Evolutionary conservation across 495 filamentous ascomycete species (phyloP).

Genomic region (Penicillium cinerascens): DNA sequence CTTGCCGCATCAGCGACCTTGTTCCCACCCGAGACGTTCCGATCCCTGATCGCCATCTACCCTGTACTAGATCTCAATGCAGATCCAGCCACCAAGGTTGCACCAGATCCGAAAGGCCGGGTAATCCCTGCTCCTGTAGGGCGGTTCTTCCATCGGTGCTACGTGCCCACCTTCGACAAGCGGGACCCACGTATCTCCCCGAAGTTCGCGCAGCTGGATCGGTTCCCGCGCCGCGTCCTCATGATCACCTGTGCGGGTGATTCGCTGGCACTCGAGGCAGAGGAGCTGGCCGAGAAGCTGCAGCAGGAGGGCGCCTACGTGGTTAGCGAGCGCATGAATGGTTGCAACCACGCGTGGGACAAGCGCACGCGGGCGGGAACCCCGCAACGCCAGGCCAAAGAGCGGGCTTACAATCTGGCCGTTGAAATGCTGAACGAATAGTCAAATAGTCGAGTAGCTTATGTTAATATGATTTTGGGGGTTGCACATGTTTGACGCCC

Average conservation of each 20-base stretch:
- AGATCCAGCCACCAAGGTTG: conserved; percentile 17
- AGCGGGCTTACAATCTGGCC: conserved; percentile 34
- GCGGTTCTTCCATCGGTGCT: conserved; percentile 32
- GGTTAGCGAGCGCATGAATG: conserved; percentile 36
- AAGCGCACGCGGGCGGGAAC: conserved; percentile 25
- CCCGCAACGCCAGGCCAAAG: conserved; percentile 30
- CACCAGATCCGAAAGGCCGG: conserved; percentile 22
- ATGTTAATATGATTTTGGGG: neutral
- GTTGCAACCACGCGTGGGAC: conserved; percentile 42
- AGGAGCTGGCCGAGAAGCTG: conserved; percentile 36
- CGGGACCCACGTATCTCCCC: conserved; percentile 48
- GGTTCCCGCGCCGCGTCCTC: conserved; percentile 38
- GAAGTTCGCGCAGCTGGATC: conserved; percentile 31
- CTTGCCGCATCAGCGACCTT: conserved; percentile 33
- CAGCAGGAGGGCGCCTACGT: conserved; percentile 31
- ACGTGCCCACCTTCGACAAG: conserved; percentile 29
- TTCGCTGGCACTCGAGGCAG: conserved; percentile 38
- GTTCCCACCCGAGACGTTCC: conserved; percentile 39
- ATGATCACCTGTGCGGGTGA: conserved; percentile 45
- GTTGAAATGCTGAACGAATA: conserved; percentile 32
- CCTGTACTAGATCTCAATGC: conserved; percentile 35
- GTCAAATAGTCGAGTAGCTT: no score
- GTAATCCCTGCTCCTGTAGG: conserved; percentile 23
- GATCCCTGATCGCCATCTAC: conserved; percentile 40
- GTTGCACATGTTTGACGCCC: neutral